Evolutionary conservation across 805 yeast species (phyloP).

Genomic region (Suhomyces pyralidae): DNA sequence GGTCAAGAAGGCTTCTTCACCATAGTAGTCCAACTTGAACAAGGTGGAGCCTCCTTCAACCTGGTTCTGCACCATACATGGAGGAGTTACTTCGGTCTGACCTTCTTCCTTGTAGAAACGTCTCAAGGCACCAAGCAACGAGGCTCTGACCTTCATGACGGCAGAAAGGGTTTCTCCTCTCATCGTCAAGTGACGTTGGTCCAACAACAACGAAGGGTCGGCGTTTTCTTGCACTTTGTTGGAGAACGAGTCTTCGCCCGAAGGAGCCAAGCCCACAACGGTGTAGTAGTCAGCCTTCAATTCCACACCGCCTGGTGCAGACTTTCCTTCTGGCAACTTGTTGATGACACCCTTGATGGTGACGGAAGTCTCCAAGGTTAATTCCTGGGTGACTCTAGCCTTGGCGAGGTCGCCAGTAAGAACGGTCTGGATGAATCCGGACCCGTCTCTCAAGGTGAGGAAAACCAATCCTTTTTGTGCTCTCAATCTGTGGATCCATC

Average conservation of each 20-base stretch:
- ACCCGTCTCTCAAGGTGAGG: constrained; percentile 90
- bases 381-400: constrained; percentile 77
- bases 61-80: constrained; percentile 99
- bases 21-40: constrained; percentile 90
- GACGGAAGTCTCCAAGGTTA: constrained; percentile 87
- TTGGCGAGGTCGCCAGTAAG: constrained; percentile 88
- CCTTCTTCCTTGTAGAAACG: constrained; percentile 71
- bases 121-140: constrained; percentile 70
- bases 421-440: constrained; percentile 86
- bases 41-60: constrained; percentile 99
- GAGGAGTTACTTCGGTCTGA: constrained; percentile 91
- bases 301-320: constrained; percentile 98
- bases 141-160: constrained; percentile 92
- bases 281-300: constrained; percentile 86
- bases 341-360: constrained; percentile 75
- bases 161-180: constrained; percentile 94
- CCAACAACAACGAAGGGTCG: constrained; percentile 88
- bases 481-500: constrained; percentile 97
- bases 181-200: constrained; percentile 91
- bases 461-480: constrained; percentile 89
- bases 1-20: constrained; percentile 93
- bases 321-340: constrained; percentile 90
- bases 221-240: constrained; percentile 92
- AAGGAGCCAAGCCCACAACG: constrained; percentile 88
- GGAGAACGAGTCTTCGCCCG: constrained; percentile 92